Percentiles rank a stretch among this genome's conserved stretches.
These are phyloP conservation scores for Trametes elegans DNA, from an alignment of 768 basidiomycete species.

Conservation along the genomic window DNA sequence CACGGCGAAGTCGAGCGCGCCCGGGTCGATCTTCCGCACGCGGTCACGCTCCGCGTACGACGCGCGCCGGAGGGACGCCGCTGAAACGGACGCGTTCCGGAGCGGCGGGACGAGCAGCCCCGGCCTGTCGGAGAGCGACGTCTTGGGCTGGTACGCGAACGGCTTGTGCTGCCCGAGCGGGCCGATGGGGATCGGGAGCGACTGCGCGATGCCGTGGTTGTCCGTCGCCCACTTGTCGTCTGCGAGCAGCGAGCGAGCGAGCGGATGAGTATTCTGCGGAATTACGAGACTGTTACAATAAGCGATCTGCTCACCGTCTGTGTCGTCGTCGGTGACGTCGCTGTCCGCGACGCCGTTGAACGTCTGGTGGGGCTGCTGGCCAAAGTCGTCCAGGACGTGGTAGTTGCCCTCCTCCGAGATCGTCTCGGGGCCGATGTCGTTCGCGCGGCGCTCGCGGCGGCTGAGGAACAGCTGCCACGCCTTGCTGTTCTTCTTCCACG, in stretches of 20 bases:
- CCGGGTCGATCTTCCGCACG: slow-evolving; percentile 62
- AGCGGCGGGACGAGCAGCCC: slow-evolving; percentile 31
- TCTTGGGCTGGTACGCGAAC: slow-evolving; percentile 56
- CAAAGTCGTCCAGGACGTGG: slow-evolving; percentile 7
- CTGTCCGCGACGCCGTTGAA: slow-evolving; percentile 14
- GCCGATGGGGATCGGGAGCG: slow-evolving; percentile 63
- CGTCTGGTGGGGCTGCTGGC: slow-evolving; percentile 1
- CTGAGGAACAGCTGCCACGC: slow-evolving; percentile 62
- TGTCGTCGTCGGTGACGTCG: slow-evolving; percentile 17
- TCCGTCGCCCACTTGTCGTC: slow-evolving; percentile 16
- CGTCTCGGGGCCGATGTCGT: slow-evolving; percentile 19
- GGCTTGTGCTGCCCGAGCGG: slow-evolving; percentile 32
- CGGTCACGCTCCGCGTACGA: slow-evolving; percentile 71
- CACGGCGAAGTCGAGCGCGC: slow-evolving; percentile 59
- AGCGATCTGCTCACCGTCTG: slow-evolving; percentile 14
- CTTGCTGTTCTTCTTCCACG: slow-evolving; percentile 61
- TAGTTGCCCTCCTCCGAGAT: slow-evolving; percentile 32
- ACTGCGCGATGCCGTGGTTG: slow-evolving; percentile 40
- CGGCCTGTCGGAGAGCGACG: slow-evolving; percentile 40
- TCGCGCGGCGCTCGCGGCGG: slow-evolving; percentile 26
- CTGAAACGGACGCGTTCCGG: slow-evolving; percentile 35
- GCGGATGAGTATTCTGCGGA: not conserved
- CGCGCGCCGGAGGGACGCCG: slow-evolving; percentile 54
- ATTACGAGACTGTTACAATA: not conserved
- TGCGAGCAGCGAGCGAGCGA: not conserved